These are phyloP conservation scores for Solanum piurae DNA, from an alignment of 257 asterid genomes.

Conservation along the genomic window DNA sequence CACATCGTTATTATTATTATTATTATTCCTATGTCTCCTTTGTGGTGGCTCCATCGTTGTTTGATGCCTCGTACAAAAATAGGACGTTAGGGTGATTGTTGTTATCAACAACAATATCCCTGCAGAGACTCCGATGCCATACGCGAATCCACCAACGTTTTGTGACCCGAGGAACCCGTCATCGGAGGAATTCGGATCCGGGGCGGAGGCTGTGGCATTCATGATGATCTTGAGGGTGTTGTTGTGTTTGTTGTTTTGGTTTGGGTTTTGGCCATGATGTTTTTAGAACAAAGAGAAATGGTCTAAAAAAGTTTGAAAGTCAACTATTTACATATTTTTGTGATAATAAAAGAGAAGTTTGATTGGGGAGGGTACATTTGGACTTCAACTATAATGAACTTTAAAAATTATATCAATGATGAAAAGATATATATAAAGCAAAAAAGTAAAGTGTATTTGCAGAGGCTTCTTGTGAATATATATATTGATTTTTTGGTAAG, in stretches of 20 bases:
- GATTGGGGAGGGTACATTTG: slow-evolving; percentile 27
- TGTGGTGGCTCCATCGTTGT: slow-evolving; percentile 8
- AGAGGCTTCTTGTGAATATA: neutral
- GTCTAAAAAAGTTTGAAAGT: slow-evolving; percentile 7
- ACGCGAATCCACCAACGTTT: slow-evolving; percentile 65
- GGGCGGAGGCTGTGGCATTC: slow-evolving; percentile 26
- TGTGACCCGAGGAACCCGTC: slow-evolving; percentile 43
- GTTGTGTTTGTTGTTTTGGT: neutral
- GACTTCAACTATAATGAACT: neutral
- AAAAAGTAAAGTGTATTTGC: neutral
- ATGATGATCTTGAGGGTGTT: slow-evolving; percentile 8
- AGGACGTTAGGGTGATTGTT: slow-evolving; percentile 67
- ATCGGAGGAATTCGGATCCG: neutral
- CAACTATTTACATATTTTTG: slow-evolving; percentile 2
- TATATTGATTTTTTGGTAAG: neutral
- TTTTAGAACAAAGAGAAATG: neutral
- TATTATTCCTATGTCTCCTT: neutral
- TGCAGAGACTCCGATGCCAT: slow-evolving; percentile 74
- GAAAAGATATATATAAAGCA: neutral
- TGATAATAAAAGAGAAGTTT: neutral
- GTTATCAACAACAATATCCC: slow-evolving; percentile 79
- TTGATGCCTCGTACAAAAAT: slow-evolving; percentile 60
- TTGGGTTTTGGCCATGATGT: slow-evolving; percentile 15
- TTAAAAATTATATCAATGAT: neutral
- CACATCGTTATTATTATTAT: neutral